Base-by-base conservation (phyloP, 2,329 filamentous ascomycete genomes). In the Capronia americana region DNA sequence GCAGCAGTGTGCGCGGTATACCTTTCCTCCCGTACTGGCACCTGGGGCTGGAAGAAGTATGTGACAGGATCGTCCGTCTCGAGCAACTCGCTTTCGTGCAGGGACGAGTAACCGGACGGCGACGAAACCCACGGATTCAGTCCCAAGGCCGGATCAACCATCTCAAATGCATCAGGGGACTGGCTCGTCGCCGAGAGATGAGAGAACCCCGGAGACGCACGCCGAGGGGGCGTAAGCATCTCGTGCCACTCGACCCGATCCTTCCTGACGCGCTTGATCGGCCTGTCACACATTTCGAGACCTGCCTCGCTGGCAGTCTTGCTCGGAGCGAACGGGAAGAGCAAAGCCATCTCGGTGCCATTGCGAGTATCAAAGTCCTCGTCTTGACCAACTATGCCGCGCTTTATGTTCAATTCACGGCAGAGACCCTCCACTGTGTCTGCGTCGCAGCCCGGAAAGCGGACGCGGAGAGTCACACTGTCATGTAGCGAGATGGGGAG, bases 381-480 rank as follows among this genome's bases (percentile, higher is more conserved):
- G 70, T 98, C 95, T 79, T 98, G 90, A 12, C 85, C 82, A 3
- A 98, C 86, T 3, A 91, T 81, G 1, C 95, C 95, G 61, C 92
- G 86, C 69, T 89, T 87, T 7, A 99, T 85, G n/a, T 90, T 91
- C 11, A 96, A 85, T 76, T 99, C 95, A 55, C 92, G 88, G 76
- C 93, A 97, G 0, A 99, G 84, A 2, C 85, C 83, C 75, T 96
- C 92, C 0, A 97, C 90, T 0, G 91, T 92, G 17, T 89, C 87
- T 0, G 88, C 88, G 74, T 98, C 94, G 68, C 95, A 93, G 2
- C 95, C 95, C 0, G 93, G 93, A 74, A 99, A 98, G 32, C 93
- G 90, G 1, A 98, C 88, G 38, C 93, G 88, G 3, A 97, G 80
- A 0, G 87, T 85, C 1, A 87, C 87, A 38, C 85, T 82, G 44